Evolutionary conservation across 805 yeast species (phyloP).

Genomic region (Candida ulmi): DNA sequence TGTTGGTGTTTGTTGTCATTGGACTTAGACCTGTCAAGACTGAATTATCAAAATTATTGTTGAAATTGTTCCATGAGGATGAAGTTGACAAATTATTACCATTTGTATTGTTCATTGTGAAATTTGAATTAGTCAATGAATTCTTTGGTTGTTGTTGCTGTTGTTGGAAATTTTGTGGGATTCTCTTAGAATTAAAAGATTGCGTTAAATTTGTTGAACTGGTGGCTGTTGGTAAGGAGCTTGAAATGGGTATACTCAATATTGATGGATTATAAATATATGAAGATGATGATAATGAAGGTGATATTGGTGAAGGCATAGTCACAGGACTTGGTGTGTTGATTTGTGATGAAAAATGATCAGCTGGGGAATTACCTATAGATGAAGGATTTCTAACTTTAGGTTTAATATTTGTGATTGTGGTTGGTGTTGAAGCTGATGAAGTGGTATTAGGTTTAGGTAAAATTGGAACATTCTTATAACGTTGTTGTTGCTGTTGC

Average conservation of each 20-base stretch:
- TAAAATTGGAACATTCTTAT: constrained; percentile 22
- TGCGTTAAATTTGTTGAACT: constrained; percentile 21
- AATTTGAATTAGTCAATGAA: background rate
- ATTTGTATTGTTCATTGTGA: background rate
- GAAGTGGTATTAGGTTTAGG: constrained; percentile 21
- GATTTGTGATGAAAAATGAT: constrained; percentile 16
- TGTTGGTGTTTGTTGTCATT: constrained; percentile 1
- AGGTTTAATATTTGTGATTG: constrained; percentile 5
- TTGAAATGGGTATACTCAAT: constrained; percentile 2
- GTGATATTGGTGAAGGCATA: constrained; percentile 23
- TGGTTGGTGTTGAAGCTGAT: constrained; percentile 6
- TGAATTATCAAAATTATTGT: background rate
- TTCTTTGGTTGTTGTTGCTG: too few species aligned
- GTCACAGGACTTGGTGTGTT: constrained; percentile 22
- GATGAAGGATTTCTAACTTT: constrained; percentile 5
- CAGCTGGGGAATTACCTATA: constrained; percentile 12
- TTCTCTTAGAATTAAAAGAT: constrained; percentile 23
- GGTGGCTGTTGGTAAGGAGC: constrained; percentile 18
- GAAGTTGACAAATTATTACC: background rate
- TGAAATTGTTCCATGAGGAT: background rate
- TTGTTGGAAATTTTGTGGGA: constrained; percentile 22
- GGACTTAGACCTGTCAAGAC: background rate
- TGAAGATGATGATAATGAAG: constrained; percentile 8
- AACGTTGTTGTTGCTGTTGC: constrained; percentile 5
- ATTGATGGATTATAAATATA: constrained; percentile 3